These are phyloP conservation scores for Porphyra umbilicalis DNA, from an alignment of 31 red algal species.

Conservation along the genomic window DNA sequence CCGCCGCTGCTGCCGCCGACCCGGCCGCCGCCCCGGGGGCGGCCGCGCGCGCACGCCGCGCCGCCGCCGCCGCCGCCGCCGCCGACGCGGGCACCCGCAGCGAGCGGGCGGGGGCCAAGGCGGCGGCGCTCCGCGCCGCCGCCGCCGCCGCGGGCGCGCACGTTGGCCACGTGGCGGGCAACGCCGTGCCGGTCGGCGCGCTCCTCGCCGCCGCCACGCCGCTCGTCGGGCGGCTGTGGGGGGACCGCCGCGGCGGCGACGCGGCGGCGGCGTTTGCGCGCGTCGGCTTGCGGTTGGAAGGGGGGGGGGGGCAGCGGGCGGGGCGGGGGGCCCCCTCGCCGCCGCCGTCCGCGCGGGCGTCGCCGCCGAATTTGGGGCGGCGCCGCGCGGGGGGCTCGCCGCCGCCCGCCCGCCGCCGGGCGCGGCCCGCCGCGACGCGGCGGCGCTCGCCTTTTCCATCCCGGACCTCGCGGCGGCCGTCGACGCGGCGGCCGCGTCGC, in stretches of 20 bases:
- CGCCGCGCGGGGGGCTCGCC: not conserved
- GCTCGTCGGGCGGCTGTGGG: not conserved
- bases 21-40: not conserved
- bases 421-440: not conserved
- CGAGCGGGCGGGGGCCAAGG: not conserved
- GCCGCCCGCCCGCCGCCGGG: not conserved
- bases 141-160: not conserved
- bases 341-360: not conserved
- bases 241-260: not conserved
- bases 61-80: not conserved
- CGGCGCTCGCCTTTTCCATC: not conserved
- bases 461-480: not conserved
- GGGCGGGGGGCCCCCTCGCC: not conserved
- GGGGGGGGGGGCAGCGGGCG: too few relatives aligned
- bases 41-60: not conserved
- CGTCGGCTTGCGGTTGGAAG: not conserved
- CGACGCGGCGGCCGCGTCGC: not conserved
- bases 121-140: not conserved
- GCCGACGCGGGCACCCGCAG: not conserved
- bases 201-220: not conserved
- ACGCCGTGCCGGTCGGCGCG: not conserved
- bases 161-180: not conserved
- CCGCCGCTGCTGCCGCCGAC: not conserved
- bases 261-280: not conserved
- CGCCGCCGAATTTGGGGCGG: not conserved